These are phyloP conservation scores for Penicillium sp. DNA, from an alignment of 2,329 filamentous ascomycete species.

Conservation along the genomic window DNA sequence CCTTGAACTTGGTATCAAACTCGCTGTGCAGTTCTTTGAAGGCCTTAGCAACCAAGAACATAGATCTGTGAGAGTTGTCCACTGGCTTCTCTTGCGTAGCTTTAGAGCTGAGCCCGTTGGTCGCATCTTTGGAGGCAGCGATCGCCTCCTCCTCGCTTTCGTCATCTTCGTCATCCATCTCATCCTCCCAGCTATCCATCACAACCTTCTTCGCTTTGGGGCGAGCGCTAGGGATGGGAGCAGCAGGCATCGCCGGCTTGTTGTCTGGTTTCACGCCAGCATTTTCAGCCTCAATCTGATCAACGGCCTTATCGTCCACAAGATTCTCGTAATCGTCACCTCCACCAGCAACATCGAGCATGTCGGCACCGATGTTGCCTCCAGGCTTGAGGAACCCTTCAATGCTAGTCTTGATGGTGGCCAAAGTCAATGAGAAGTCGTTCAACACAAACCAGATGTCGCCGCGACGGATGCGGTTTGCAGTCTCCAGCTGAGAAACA, in stretches of 20 bases:
- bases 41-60: slow-evolving; percentile 25
- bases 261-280: not conserved
- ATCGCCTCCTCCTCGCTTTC: not conserved
- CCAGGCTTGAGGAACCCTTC: slow-evolving; percentile 31
- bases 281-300: not conserved
- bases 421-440: slow-evolving; percentile 56
- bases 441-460: slow-evolving; percentile 74
- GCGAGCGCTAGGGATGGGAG: not conserved
- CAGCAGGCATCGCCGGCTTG: not conserved
- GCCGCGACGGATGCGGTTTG: slow-evolving; percentile 64
- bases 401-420: slow-evolving; percentile 36
- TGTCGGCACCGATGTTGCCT: slow-evolving; percentile 11
- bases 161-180: slow-evolving; percentile 3
- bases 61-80: slow-evolving; percentile 1
- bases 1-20: slow-evolving; percentile 37
- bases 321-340: slow-evolving; percentile 29
- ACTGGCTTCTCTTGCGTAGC: slow-evolving; percentile 1
- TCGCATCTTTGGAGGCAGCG: not conserved
- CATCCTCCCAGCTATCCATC: slow-evolving; percentile 27
- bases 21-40: slow-evolving; percentile 32
- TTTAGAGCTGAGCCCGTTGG: not conserved
- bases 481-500: slow-evolving; percentile 56
- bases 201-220: slow-evolving; percentile 1
- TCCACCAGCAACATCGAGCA: slow-evolving; percentile 28
- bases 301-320: slow-evolving; percentile 13